Base-by-base conservation (phyloP, 768 basidiomycete genomes). In the Phlegmacium glaucopus region DNA sequence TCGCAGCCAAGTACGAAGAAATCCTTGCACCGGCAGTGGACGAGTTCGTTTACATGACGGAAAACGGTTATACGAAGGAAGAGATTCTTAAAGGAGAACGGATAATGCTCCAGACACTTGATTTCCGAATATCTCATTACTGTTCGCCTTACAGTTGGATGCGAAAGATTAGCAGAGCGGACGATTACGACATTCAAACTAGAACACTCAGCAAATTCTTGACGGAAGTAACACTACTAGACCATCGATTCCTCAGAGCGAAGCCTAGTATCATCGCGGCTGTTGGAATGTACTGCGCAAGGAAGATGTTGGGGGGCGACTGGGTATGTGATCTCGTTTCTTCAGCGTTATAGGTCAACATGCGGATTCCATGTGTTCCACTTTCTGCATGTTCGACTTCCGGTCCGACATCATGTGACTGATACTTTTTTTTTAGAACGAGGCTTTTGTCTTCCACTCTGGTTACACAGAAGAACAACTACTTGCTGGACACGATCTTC, bases 91-190 rank as follows among this genome's bases (percentile, higher is more conserved):
- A 96, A 68, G 96, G 96, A 63, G 96, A 99, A 69, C 84, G 91
- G 30, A 97, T 98, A 63, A 85, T 98, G 65, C 74, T 98, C 49
- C 92, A 94, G 72, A 90, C 91, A 26, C 80, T 99, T 45, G 93
- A 96, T 52, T 98, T 98, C 72, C 84, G 87, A 66, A 65, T 99
- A 68, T 97, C 94, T 50, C 86, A 94, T 51, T 99, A 99, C 70
- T 98, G 96, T 72, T 96, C 94, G 43, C 96, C 96, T 4, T 98
- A 98, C 74, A 93, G 90, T 65, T 98, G 96, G 95, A 94, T 98
- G 79, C 83, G 96, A 50, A 87, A 86, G 60, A 98, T 99, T 64
- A 94, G 91, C 79, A 96, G 94, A 67, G 95, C 96, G 29, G 96
- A 99, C 71, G 90, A 95, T 66, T 99, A 98, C 66, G 93, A 98